phyloP scores from a whole-genome alignment of 2,329 filamentous ascomycete genomes.

The Fusarium euwallaceae region DNA sequence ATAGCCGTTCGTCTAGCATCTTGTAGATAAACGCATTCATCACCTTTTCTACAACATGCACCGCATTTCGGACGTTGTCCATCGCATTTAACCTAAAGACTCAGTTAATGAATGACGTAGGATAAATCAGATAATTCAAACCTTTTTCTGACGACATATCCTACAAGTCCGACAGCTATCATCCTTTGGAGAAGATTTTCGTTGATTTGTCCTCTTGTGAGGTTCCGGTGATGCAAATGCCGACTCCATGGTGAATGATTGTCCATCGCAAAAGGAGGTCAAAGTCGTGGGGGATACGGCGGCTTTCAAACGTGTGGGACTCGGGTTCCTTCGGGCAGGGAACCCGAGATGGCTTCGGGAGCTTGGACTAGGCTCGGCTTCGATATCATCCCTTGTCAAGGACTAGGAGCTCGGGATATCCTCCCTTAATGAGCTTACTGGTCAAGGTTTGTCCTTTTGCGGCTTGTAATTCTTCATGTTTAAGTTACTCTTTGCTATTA shows the following conservation, averaged over 20 bases:
- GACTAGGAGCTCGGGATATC: neutral
- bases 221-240: constrained; percentile 7
- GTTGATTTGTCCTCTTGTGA: neutral
- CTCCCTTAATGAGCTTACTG: neutral
- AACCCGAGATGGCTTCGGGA: constrained; percentile 8
- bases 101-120: neutral
- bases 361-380: constrained; percentile 2
- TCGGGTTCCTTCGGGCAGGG: constrained; percentile 4
- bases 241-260: neutral
- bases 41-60: neutral
- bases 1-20: constrained; percentile 2
- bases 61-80: neutral
- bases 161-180: constrained; percentile 4
- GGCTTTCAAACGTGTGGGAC: constrained; percentile 2
- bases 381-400: neutral
- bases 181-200: neutral
- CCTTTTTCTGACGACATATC: constrained; percentile 5
- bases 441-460: neutral
- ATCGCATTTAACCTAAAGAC: neutral
- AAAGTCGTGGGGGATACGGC: neutral
- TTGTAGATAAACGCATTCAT: constrained; percentile 2
- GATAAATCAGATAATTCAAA: neutral
- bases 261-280: neutral
- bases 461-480: neutral
- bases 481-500: neutral